Conservation (phyloP, 768 basidiomycete species). For the Porphyrellus cyaneotinctus region DNA sequence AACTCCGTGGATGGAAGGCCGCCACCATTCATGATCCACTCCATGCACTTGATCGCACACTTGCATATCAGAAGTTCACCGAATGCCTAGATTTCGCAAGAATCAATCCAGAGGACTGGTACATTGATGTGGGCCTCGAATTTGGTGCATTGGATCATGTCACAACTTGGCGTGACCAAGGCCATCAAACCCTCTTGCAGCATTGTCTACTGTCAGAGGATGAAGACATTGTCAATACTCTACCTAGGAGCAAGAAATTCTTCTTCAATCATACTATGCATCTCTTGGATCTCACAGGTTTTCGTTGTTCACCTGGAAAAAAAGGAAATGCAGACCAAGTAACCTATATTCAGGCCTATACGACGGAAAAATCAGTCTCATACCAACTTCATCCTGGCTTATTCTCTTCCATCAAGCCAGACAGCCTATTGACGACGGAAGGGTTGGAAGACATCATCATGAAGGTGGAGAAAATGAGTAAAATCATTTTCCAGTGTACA, state of each 20-base stretch:
- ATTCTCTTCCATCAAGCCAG: not conserved
- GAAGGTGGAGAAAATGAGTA: too few relatives aligned
- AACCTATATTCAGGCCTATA: constrained; percentile 7
- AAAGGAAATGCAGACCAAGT: not conserved
- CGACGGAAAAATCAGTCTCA: constrained; percentile 3
- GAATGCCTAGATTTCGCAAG: not conserved
- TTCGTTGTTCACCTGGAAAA: not conserved
- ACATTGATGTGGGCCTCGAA: not conserved
- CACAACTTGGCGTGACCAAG: not conserved
- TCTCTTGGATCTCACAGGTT: not conserved
- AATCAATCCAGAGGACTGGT: not conserved
- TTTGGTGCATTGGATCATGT: not conserved
- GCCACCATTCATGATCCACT: not conserved
- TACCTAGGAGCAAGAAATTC: too few relatives aligned
- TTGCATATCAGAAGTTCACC: not conserved
- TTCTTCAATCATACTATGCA: too few relatives aligned
- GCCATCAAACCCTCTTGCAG: not conserved
- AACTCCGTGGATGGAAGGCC: not conserved
- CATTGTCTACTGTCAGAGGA: too few relatives aligned
- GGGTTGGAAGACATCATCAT: not conserved
- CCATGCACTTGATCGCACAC: not conserved
- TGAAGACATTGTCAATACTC: too few relatives aligned
- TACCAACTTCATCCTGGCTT: constrained; percentile 5
- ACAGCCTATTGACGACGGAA: not conserved
- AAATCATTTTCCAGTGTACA: too few relatives aligned